Evolutionary conservation across 306 rosid genomes (phyloP), one percentile per base, ranked within the genome.

Genomic region (Cicer cuneatum): DNA sequence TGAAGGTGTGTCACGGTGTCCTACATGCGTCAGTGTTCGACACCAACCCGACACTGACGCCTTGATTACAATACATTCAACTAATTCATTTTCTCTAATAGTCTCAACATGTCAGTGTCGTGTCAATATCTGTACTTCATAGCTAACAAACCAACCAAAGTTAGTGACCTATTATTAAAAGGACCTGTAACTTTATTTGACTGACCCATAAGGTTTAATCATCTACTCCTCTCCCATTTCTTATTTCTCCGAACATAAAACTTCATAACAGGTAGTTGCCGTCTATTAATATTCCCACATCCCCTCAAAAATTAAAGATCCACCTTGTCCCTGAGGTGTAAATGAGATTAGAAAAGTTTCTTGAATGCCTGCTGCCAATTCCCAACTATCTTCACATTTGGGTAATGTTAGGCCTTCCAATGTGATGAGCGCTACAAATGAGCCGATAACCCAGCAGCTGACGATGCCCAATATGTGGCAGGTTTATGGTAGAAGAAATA

Each of bases 171-270:
- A 24, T 57, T 21, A 24, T 57, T 21, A 57, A 38, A 57, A 21
- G 8, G 14, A 57, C 63, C 63, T 21, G 38, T 21, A 57, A 10
- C n/a, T 11, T 58, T 33, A 13, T 59, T 59, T 59, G 65, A 59
- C 42, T 33, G 10, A 59, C 41, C 65, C 18, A 59, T 5, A 59
- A 59, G 42, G 43, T 59, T 33, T 7, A 59, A 13, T 59, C 19
- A 41, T 33, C 16, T 33, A 59, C 42, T 33, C 41, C 65, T 58
- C 18, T 33, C 66, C 66, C 40, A 57, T 57, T 24, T 57, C 63
- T 57, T 29, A 59, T 13, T 33, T 59, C 42, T 11, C 18, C 65
- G 3, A 58, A 33, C 5, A 57, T 24, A 57, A 29, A 59, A 40
- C 42, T 33, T 12, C 39, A 15, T 57, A 56, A 56, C 7, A 56